Percentiles rank a stretch among this genome's conserved stretches.
Evolutionary conservation across 176 grass and related monocot genomes (phyloP).

Genomic region (Pontederia paniculata): DNA sequence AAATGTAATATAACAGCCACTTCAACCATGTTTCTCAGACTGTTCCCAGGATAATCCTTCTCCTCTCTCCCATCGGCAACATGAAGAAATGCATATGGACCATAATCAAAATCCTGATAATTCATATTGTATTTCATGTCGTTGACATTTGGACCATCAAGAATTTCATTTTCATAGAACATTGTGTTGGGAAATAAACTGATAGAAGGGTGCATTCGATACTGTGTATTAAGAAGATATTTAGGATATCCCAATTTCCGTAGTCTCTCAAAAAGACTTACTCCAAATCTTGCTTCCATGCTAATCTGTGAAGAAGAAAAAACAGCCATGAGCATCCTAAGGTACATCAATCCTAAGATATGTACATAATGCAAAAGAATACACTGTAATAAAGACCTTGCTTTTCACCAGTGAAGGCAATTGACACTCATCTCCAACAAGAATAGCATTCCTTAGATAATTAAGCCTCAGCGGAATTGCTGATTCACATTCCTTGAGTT

Average conservation of each 20-base stretch:
- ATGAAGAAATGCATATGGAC: slow-evolving; percentile 51
- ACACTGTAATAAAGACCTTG: slow-evolving; percentile 16
- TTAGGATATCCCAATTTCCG: slow-evolving; percentile 34
- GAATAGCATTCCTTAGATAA: slow-evolving; percentile 50
- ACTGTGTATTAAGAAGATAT: slow-evolving; percentile 69
- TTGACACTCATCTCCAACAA: slow-evolving; percentile 73
- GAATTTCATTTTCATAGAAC: slow-evolving; percentile 59
- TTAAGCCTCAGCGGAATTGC: slow-evolving; percentile 46
- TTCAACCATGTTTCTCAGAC: slow-evolving; percentile 52
- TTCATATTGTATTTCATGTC: slow-evolving; percentile 39
- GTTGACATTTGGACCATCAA: slow-evolving; percentile 57
- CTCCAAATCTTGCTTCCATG: slow-evolving; percentile 60
- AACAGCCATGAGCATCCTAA: not conserved
- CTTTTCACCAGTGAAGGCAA: slow-evolving; percentile 61
- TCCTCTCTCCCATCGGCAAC: slow-evolving; percentile 63
- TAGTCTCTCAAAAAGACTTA: slow-evolving; percentile 72
- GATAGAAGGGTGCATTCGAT: slow-evolving; percentile 68
- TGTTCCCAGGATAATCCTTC: slow-evolving; percentile 35
- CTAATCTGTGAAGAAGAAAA: slow-evolving; percentile 33
- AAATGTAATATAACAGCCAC: slow-evolving; percentile 52
- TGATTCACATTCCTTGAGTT: slow-evolving; percentile 68
- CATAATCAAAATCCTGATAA: slow-evolving; percentile 29
- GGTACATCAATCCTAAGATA: not conserved
- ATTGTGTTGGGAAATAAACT: slow-evolving; percentile 57
- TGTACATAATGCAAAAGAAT: too few relatives aligned